A percentile compares a stretch with the other conserved stretches of the same genome.
Conservation (phyloP, 345 rosid genomes). For the Eucalyptus shirleyi region DNA sequence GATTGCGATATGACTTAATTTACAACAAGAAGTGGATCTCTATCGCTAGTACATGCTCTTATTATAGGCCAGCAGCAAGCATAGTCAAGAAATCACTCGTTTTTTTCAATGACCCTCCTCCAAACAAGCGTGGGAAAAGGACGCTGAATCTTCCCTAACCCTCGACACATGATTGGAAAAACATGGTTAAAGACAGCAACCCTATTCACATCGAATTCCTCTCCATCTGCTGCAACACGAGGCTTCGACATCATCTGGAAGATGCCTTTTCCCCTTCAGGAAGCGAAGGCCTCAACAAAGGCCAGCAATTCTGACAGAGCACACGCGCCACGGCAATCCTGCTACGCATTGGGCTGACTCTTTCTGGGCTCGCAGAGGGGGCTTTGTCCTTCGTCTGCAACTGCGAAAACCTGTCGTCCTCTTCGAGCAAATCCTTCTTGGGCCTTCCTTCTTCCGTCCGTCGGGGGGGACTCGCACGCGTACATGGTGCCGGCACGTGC, state of each 20-base stretch:
- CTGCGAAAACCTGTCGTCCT: background rate
- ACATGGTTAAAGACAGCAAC: background rate
- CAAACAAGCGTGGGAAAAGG: background rate
- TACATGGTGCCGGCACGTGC: background rate
- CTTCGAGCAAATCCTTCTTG: background rate
- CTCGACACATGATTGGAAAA: background rate
- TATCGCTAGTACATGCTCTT: background rate
- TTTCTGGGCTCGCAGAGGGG: background rate
- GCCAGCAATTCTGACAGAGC: background rate
- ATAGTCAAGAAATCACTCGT: background rate
- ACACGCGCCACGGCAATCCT: background rate
- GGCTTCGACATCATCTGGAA: background rate
- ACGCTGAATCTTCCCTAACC: background rate
- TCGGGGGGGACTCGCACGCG: background rate
- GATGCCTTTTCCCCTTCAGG: background rate
- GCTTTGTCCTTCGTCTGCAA: background rate
- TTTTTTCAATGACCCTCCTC: background rate
- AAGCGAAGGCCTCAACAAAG: background rate
- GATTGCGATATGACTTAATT: fast-evolving
- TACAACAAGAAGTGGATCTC: background rate
- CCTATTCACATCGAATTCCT: background rate
- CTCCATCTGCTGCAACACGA: background rate
- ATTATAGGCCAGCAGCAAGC: background rate
- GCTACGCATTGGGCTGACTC: background rate
- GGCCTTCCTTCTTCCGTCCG: background rate